phyloP scores from a whole-genome alignment of 176 grass and related monocot species.

The Ananas comosus region DNA sequence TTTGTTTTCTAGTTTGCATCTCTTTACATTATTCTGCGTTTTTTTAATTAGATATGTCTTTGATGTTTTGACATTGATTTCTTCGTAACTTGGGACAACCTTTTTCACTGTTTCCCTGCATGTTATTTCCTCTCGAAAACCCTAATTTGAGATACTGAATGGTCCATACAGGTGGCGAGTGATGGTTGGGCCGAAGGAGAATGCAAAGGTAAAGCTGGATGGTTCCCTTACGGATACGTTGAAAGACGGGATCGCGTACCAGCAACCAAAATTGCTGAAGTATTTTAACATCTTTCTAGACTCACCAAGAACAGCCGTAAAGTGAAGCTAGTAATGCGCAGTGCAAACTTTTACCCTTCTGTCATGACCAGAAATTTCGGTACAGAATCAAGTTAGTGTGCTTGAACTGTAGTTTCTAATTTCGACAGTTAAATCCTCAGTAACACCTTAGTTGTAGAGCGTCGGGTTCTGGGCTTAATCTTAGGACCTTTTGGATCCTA shows the following conservation, averaged over 20 bases:
- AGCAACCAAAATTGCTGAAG: conserved; percentile 79
- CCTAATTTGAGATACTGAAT: conserved; percentile 1
- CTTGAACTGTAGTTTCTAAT: not conserved
- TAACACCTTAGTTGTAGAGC: no score
- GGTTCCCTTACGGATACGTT: conserved; percentile 75
- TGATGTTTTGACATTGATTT: no score
- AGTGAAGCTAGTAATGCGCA: not conserved
- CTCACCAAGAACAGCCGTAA: not conserved
- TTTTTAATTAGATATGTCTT: no score
- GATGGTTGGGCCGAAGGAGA: conserved; percentile 97
- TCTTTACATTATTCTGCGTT: not conserved
- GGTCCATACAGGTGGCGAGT: conserved; percentile 41
- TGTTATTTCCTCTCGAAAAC: not conserved
- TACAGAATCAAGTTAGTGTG: not conserved
- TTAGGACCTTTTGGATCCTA: no score
- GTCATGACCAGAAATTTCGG: not conserved
- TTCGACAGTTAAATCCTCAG: not conserved
- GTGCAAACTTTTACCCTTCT: not conserved
- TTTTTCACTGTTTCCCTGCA: no score
- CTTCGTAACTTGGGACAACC: no score
- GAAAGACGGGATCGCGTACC: conserved; percentile 66
- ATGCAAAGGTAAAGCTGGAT: conserved; percentile 91
- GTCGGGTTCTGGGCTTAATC: no score
- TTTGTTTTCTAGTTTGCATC: no score
- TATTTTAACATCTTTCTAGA: conserved; percentile 36